Conservation (phyloP, 257 asterid species). For the Mitragyna speciosa region DNA sequence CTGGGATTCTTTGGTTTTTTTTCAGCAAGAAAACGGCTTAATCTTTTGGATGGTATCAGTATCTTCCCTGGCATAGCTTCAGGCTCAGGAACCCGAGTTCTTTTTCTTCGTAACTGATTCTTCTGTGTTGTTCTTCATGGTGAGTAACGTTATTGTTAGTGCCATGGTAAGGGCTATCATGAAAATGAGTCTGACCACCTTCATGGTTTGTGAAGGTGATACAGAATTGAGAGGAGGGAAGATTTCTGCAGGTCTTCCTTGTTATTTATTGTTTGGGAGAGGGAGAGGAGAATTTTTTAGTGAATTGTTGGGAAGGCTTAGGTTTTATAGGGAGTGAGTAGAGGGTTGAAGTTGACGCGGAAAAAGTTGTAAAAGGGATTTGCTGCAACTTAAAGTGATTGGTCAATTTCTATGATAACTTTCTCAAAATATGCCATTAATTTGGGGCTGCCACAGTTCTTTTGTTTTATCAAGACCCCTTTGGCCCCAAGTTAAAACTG, state of each 20-base stretch:
- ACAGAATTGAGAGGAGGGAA: neutral
- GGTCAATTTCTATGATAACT: neutral
- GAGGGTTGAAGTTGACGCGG: conserved; percentile 24
- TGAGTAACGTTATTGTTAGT: conserved; percentile 37
- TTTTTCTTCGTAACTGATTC: neutral
- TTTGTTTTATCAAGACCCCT: neutral
- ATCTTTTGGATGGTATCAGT: neutral
- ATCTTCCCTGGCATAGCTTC: neutral
- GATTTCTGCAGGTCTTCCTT: neutral
- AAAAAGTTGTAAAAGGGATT: conserved; percentile 10
- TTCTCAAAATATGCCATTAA: neutral
- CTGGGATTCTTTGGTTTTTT: conserved; percentile 22
- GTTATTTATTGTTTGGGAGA: neutral
- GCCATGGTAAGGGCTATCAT: conserved; percentile 31
- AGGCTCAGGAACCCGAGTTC: neutral
- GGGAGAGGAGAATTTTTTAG: conserved; percentile 7
- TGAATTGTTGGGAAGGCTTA: neutral
- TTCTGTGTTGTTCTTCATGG: conserved; percentile 3
- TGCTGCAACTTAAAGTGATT: neutral
- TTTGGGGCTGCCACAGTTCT: neutral
- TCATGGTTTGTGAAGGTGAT: conserved; percentile 37
- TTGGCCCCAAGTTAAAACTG: no score
- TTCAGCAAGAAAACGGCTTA: conserved; percentile 39
- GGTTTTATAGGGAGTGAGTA: conserved; percentile 12
- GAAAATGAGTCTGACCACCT: conserved; percentile 34